These are phyloP conservation scores for Yamadazyma sp. DNA, from an alignment of 805 yeast species.

Conservation along the genomic window DNA sequence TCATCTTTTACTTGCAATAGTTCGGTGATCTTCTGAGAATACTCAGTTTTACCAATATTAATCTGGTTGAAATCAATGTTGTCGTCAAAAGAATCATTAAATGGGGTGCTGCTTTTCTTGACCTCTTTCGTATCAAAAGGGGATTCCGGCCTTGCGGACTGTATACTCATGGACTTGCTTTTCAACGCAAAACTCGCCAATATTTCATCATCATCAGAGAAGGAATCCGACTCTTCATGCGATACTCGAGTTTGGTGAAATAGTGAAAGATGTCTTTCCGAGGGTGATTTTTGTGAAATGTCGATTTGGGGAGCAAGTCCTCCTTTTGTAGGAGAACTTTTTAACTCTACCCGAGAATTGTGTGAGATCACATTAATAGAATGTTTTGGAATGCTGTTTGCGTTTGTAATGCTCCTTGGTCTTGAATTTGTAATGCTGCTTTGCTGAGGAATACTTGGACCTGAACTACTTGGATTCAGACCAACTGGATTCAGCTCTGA, in stretches of 20 bases:
- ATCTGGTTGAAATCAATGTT: slow-evolving; percentile 2
- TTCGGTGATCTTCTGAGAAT: slow-evolving; percentile 12
- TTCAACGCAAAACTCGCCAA: slow-evolving; percentile 7
- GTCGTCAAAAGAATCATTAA: slow-evolving; percentile 1
- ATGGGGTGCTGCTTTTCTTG: background rate
- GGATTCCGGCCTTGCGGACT: background rate
- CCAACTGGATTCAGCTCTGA: too few relatives aligned
- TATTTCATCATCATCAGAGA: slow-evolving; percentile 19
- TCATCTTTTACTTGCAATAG: slow-evolving; percentile 5
- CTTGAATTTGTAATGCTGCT: too few relatives aligned
- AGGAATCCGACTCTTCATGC: slow-evolving; percentile 17
- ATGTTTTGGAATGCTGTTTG: too few relatives aligned
- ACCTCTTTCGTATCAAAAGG: too few relatives aligned
- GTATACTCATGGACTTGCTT: background rate
- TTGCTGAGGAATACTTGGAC: too few relatives aligned
- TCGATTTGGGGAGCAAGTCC: background rate
- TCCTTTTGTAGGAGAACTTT: slow-evolving; percentile 1
- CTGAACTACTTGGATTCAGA: too few relatives aligned
- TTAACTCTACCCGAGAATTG: background rate
- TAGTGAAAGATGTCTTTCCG: background rate
- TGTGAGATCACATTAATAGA: too few relatives aligned
- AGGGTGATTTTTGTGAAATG: background rate
- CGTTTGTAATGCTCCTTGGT: too few relatives aligned
- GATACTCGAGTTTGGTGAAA: too few relatives aligned
- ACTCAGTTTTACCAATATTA: background rate